Percentiles rank a stretch among this genome's conserved stretches.
phyloP scores from a whole-genome alignment of 225 moss, liverwort and hornwort genomes.

The Physcomitrellopsis africana region DNA sequence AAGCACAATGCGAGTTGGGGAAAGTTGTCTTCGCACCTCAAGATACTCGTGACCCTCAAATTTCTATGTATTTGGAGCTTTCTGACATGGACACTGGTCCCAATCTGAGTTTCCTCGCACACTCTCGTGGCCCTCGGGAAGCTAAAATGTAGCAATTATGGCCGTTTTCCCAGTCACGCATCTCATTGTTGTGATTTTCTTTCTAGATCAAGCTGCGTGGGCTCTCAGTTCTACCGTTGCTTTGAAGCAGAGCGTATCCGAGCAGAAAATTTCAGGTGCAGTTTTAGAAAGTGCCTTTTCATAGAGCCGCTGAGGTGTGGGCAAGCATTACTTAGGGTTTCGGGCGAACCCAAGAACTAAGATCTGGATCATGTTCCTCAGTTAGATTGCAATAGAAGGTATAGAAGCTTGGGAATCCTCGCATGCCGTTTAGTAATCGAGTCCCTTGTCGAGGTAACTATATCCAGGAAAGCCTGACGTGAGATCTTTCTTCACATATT shows the following conservation, averaged over 20 bases:
- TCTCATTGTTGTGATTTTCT: not conserved
- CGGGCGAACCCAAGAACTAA: not conserved
- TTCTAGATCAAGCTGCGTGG: not conserved
- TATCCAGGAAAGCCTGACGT: constrained; percentile 8
- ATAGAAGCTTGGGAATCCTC: not conserved
- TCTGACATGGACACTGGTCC: not conserved
- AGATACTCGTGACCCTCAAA: no score
- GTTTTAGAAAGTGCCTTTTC: not conserved
- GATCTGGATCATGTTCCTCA: not conserved
- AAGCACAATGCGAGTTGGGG: no score
- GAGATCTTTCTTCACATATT: not conserved
- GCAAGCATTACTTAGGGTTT: not conserved
- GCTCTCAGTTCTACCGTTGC: not conserved
- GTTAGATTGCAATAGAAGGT: not conserved
- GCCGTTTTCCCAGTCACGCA: constrained; percentile 1
- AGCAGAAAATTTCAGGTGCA: constrained; percentile 6
- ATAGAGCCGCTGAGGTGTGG: not conserved
- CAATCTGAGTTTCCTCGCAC: not conserved
- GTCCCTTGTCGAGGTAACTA: not conserved
- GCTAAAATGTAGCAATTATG: not conserved
- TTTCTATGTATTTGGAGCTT: not conserved
- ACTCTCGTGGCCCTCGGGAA: not conserved
- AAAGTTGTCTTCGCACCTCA: no score
- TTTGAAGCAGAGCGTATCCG: constrained; percentile 12
- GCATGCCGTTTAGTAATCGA: not conserved